Conservation (phyloP, 73 alveolate genomes). For the Paramecium octaurelia region DNA sequence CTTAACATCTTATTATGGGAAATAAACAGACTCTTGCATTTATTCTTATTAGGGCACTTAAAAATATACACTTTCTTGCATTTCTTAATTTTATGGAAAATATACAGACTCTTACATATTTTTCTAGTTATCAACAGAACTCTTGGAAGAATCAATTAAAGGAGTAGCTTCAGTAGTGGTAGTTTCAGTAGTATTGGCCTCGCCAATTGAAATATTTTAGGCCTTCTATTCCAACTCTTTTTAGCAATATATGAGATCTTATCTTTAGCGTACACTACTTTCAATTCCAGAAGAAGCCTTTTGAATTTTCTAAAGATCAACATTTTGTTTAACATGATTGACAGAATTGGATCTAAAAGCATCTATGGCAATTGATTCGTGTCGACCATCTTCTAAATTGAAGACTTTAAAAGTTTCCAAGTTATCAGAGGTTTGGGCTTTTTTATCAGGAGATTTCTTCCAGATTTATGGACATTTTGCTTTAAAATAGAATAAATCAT, state of each 20-base stretch:
- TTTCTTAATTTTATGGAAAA: background rate
- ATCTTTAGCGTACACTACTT: background rate
- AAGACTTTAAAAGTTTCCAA: background rate
- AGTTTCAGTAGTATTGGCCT: background rate
- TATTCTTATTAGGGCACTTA: background rate
- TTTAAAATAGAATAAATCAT: background rate
- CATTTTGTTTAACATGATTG: background rate
- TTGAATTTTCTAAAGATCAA: background rate
- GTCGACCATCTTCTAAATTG: background rate
- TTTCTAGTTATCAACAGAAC: background rate
- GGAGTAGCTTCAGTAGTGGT: background rate
- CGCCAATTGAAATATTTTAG: background rate
- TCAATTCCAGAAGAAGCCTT: background rate
- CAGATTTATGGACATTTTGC: background rate
- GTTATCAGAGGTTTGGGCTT: background rate
- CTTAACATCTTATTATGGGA: background rate
- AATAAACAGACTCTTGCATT: constrained; percentile 15
- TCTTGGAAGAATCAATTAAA: background rate
- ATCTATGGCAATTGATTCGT: constrained; percentile 23
- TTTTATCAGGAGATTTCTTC: constrained; percentile 14
- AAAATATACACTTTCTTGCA: background rate
- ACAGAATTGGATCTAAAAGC: background rate
- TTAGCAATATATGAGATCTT: background rate
- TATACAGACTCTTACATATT: background rate
- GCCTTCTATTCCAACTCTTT: background rate